Evolutionary conservation across 2,329 filamentous ascomycete species (phyloP).

Genomic region (Chrysoporthe puriensis): DNA sequence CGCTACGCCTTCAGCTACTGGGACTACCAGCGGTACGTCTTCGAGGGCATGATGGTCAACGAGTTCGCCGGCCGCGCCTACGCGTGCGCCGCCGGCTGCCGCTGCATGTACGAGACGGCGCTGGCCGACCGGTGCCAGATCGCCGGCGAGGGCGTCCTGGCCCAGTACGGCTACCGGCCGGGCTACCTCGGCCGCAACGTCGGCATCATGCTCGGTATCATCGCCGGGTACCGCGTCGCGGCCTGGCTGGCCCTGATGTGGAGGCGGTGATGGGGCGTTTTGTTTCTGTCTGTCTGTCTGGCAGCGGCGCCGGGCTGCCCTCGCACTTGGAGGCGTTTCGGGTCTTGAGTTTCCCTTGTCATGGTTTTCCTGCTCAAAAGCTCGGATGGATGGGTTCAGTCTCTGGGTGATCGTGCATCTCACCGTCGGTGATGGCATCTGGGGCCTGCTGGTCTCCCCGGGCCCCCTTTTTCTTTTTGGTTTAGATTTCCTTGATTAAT

Average conservation of each 20-base stretch:
- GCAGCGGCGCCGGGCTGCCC: too few species aligned
- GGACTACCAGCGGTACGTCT: slow-evolving; percentile 85
- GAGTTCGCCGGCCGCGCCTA: slow-evolving; percentile 73
- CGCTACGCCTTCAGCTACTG: slow-evolving; percentile 88
- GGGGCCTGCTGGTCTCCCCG: too few species aligned
- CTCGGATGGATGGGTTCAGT: too few species aligned
- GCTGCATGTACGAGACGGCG: slow-evolving; percentile 72
- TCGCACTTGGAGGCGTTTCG: too few species aligned
- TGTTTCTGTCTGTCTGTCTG: too few species aligned
- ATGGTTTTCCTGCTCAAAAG: too few species aligned
- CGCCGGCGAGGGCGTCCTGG: slow-evolving; percentile 69
- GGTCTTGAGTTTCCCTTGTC: too few species aligned
- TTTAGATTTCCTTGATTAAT: too few species aligned
- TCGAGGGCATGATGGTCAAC: slow-evolving; percentile 92
- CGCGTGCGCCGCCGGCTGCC: slow-evolving; percentile 57
- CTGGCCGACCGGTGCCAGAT: slow-evolving; percentile 70
- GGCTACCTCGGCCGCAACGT: slow-evolving; percentile 69
- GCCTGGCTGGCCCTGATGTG: slow-evolving; percentile 64
- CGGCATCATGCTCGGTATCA: slow-evolving; percentile 78
- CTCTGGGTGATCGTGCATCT: too few species aligned
- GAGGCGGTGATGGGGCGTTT: slow-evolving; percentile 31
- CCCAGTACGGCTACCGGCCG: slow-evolving; percentile 69
- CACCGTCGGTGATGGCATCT: too few species aligned
- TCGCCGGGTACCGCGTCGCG: slow-evolving; percentile 71
- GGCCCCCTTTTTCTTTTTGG: too few species aligned